Evolutionary conservation across 768 basidiomycete species (phyloP).

Genomic region (Cystobasidium tubakii): DNA sequence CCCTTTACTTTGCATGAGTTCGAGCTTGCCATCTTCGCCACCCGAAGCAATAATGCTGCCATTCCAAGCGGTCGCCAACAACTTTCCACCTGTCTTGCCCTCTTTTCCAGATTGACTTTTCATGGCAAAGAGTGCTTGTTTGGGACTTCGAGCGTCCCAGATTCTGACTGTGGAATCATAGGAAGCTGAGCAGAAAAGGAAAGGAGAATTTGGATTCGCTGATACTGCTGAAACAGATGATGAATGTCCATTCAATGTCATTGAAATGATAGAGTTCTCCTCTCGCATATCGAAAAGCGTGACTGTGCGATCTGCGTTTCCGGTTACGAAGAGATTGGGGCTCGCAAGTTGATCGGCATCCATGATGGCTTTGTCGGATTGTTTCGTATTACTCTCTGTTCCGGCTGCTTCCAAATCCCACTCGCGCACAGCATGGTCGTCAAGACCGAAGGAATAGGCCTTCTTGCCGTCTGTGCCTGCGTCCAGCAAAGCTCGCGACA

Average conservation of each 20-base stretch:
- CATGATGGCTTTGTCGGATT: slow-evolving; percentile 51
- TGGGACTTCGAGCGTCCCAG: slow-evolving; percentile 53
- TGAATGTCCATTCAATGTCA: slow-evolving; percentile 49
- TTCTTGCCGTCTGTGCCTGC: slow-evolving; percentile 40
- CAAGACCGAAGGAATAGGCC: slow-evolving; percentile 77
- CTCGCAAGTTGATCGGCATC: slow-evolving; percentile 50
- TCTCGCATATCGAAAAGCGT: slow-evolving; percentile 52
- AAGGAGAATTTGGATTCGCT: slow-evolving; percentile 50
- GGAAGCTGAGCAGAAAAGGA: slow-evolving; percentile 50
- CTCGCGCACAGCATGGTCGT: slow-evolving; percentile 70
- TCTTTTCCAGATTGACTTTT: slow-evolving; percentile 46
- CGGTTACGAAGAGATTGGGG: slow-evolving; percentile 48
- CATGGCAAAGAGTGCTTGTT: slow-evolving; percentile 51
- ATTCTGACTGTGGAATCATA: slow-evolving; percentile 51
- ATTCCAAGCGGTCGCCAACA: slow-evolving; percentile 52
- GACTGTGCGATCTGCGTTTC: slow-evolving; percentile 52
- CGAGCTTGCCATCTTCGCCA: slow-evolving; percentile 52
- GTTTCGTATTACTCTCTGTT: slow-evolving; percentile 48
- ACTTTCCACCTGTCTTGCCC: slow-evolving; percentile 49
- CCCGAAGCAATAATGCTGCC: slow-evolving; percentile 52
- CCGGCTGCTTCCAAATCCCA: slow-evolving; percentile 77
- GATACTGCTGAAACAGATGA: slow-evolving; percentile 50
- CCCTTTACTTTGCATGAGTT: slow-evolving; percentile 37
- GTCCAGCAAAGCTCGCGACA: slow-evolving; percentile 65
- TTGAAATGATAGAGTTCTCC: slow-evolving; percentile 50